Percentiles rank a stretch among this genome's conserved stretches.
Evolutionary conservation across 179 eudicot species (phyloP).

Genomic region (Sideroxylon spinosum): DNA sequence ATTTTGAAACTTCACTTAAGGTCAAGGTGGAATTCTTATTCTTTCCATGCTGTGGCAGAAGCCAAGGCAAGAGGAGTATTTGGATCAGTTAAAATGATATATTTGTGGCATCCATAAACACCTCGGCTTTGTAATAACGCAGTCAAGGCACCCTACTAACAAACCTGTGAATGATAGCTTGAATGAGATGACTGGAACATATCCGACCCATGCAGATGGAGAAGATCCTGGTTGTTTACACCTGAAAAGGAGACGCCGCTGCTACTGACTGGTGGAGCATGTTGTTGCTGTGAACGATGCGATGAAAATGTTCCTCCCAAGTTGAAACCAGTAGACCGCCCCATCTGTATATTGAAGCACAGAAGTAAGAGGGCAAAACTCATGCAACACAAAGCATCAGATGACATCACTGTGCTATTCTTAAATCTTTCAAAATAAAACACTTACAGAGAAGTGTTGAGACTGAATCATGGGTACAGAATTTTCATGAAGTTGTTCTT

Average conservation of each 20-base stretch:
- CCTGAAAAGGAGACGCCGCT: conserved; percentile 35
- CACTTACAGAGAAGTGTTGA: conserved; percentile 69
- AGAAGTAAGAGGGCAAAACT: neutral
- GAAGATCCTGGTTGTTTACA: conserved; percentile 31
- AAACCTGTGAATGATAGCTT: conserved; percentile 18
- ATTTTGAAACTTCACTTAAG: too few species aligned
- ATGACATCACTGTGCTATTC: neutral
- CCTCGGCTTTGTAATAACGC: neutral
- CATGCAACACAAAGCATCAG: neutral
- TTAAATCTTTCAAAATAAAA: conserved; percentile 12
- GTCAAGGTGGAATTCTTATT: too few species aligned
- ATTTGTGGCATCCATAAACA: neutral
- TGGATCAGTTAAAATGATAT: neutral
- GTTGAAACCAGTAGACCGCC: conserved; percentile 65
- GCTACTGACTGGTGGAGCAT: conserved; percentile 54
- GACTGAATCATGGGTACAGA: conserved; percentile 56
- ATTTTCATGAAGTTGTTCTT: conserved; percentile 71
- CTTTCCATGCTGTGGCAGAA: too few species aligned
- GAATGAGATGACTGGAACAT: conserved; percentile 17
- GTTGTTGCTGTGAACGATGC: conserved; percentile 54
- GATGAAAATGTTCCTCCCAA: conserved; percentile 67
- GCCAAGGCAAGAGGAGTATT: too few species aligned
- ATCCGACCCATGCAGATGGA: conserved; percentile 48
- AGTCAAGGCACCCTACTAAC: neutral
- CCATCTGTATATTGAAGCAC: conserved; percentile 42